phyloP scores from a whole-genome alignment of 1,139 yeast genomes.

The Pichia sp. region DNA sequence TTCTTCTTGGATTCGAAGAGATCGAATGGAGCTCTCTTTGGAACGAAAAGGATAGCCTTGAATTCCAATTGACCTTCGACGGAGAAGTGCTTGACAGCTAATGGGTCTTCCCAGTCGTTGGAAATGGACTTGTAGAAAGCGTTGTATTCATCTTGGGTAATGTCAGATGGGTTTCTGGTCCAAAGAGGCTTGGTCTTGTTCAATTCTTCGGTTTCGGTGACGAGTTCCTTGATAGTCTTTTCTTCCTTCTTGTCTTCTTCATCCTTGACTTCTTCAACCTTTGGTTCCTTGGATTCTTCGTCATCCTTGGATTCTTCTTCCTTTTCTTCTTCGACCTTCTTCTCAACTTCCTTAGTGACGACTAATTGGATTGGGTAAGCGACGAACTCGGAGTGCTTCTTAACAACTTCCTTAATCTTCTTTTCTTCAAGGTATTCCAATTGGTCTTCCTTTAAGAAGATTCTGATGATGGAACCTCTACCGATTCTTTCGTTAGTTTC shows the following conservation, averaged over 20 bases:
- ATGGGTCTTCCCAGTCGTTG: slow-evolving; percentile 99
- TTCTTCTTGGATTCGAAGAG: slow-evolving; percentile 97
- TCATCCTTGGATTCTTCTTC: slow-evolving; percentile 44
- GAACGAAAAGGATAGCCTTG: slow-evolving; percentile 95
- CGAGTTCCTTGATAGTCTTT: slow-evolving; percentile 66
- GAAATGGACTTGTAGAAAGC: slow-evolving; percentile 99
- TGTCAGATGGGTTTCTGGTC: slow-evolving; percentile 99
- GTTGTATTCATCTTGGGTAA: slow-evolving; percentile 97
- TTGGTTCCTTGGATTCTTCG: slow-evolving; percentile 58
- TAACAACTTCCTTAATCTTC: slow-evolving; percentile 98
- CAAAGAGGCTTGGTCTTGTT: slow-evolving; percentile 99
- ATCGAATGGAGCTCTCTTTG: slow-evolving; percentile 99
- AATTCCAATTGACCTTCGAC: slow-evolving; percentile 99
- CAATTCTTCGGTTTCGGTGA: slow-evolving; percentile 92
- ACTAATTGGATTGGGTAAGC: slow-evolving; percentile 98
- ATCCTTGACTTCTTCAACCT: slow-evolving; percentile 69
- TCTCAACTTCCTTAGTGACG: slow-evolving; percentile 97
- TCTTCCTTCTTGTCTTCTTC: slow-evolving; percentile 59
- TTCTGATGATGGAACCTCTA: slow-evolving; percentile 94
- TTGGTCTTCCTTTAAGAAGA: slow-evolving; percentile 98
- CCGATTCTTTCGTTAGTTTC: slow-evolving; percentile 76
- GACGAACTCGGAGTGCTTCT: slow-evolving; percentile 99
- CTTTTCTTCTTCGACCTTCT: slow-evolving; percentile 50
- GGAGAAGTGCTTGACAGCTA: slow-evolving; percentile 98
- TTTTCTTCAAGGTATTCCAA: slow-evolving; percentile 98